Evolutionary conservation across 345 rosid species (phyloP).

Genomic region (Camelina sativa): DNA sequence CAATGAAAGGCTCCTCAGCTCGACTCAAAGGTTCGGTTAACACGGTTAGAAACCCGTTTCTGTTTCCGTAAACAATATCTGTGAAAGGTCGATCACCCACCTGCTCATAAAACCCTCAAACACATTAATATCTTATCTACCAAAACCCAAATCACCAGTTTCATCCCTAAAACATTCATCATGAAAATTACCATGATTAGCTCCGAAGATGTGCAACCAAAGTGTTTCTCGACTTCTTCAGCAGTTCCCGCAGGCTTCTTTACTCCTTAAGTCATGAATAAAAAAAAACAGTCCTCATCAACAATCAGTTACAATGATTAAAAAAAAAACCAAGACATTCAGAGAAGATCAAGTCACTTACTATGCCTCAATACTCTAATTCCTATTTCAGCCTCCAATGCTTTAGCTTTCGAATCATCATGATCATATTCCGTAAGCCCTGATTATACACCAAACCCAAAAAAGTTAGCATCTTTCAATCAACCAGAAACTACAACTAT

Average conservation of each 20-base stretch:
- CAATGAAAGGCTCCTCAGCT: slow-evolving; percentile 87
- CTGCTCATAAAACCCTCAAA: slow-evolving; percentile 49
- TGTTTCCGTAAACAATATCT: slow-evolving; percentile 83
- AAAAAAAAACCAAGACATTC: not conserved
- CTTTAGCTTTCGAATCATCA: slow-evolving; percentile 78
- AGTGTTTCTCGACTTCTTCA: slow-evolving; percentile 92
- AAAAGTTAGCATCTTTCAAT: slow-evolving; percentile 14
- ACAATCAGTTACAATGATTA: not conserved
- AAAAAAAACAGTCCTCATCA: not conserved
- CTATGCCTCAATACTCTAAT: slow-evolving; percentile 91
- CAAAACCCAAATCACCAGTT: not conserved
- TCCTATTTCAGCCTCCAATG: slow-evolving; percentile 83
- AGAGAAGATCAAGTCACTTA: slow-evolving; percentile 47
- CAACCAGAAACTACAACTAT: slow-evolving; percentile 1
- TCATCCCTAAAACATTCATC: slow-evolving; percentile 21
- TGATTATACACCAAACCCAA: slow-evolving; percentile 38
- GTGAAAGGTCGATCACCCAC: slow-evolving; percentile 98
- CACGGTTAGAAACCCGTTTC: slow-evolving; percentile 82
- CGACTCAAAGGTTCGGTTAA: slow-evolving; percentile 80
- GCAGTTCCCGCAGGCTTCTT: slow-evolving; percentile 97
- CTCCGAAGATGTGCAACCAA: slow-evolving; percentile 81
- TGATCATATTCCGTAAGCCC: slow-evolving; percentile 92
- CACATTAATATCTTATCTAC: slow-evolving; percentile 23
- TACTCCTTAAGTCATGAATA: slow-evolving; percentile 49
- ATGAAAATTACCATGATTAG: slow-evolving; percentile 71